Conservation (phyloP, 2,329 filamentous ascomycete genomes). For the Hymenoscyphus albidus region DNA sequence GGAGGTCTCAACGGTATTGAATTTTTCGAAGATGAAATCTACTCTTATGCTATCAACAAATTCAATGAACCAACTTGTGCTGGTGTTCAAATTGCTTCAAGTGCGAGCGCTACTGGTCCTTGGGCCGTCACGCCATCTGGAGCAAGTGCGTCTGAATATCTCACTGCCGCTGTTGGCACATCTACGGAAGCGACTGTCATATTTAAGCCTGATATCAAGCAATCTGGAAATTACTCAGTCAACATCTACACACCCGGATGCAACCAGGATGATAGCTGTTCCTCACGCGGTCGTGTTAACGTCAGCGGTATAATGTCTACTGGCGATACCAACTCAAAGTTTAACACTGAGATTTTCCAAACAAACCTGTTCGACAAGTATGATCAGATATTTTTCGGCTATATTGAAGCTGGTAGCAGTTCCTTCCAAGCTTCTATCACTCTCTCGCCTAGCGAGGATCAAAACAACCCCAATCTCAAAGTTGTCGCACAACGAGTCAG, state of each 20-base stretch:
- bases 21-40: conserved; percentile 81
- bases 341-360: conserved; percentile 69
- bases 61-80: conserved; percentile 89
- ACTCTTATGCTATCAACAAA: conserved; percentile 74
- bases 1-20: conserved; percentile 84
- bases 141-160: conserved; percentile 69
- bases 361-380: conserved; percentile 98
- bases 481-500: conserved; percentile 87
- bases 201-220: conserved; percentile 78
- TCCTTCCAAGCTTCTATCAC: conserved; percentile 79
- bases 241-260: conserved; percentile 93
- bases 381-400: conserved; percentile 83
- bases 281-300: conserved; percentile 73
- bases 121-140: conserved; percentile 69
- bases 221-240: conserved; percentile 88
- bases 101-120: conserved; percentile 64
- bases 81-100: conserved; percentile 59
- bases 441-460: conserved; percentile 63
- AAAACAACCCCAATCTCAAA: conserved; percentile 59
- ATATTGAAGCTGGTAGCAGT: conserved; percentile 69
- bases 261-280: conserved; percentile 71
- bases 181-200: conserved; percentile 64
- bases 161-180: conserved; percentile 62
- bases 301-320: conserved; percentile 69
- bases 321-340: conserved; percentile 39